Evolutionary conservation across 495 filamentous ascomycete species (phyloP).

Genomic region (Neurospora pannonica): DNA sequence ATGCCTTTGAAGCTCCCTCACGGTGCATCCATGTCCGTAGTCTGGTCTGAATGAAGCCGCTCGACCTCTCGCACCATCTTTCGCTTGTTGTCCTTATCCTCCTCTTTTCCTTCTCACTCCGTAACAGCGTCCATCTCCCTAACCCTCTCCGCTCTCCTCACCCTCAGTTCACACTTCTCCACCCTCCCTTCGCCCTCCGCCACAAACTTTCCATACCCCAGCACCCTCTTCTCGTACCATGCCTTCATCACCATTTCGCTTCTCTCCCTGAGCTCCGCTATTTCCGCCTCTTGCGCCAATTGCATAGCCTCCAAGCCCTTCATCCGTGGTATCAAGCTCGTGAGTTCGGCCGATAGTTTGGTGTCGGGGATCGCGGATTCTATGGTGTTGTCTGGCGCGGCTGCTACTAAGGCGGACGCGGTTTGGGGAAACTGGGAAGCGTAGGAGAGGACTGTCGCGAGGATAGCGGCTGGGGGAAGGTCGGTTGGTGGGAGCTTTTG

Average conservation of each 20-base stretch:
- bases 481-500: slow-evolving; percentile 29
- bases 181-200: slow-evolving; percentile 65
- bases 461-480: slow-evolving; percentile 33
- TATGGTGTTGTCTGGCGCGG: slow-evolving; percentile 27
- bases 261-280: slow-evolving; percentile 61
- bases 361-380: slow-evolving; percentile 71
- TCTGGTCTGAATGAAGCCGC: too few species aligned
- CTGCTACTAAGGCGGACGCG: slow-evolving; percentile 68
- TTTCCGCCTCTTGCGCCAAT: slow-evolving; percentile 57
- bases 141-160: slow-evolving; percentile 47
- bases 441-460: slow-evolving; percentile 65
- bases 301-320: slow-evolving; percentile 57
- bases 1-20: too few species aligned
- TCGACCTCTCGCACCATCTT: too few species aligned
- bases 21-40: too few species aligned
- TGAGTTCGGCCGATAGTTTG: slow-evolving; percentile 53
- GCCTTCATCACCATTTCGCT: slow-evolving; percentile 63
- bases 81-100: too few species aligned
- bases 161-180: slow-evolving; percentile 54
- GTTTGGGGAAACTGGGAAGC: slow-evolving; percentile 66
- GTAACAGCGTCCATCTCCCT: slow-evolving; percentile 13
- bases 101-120: background rate
- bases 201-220: slow-evolving; percentile 61
- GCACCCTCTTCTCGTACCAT: slow-evolving; percentile 70
- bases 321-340: slow-evolving; percentile 61